Percentiles rank a stretch among this genome's conserved stretches.
phyloP scores from a whole-genome alignment of 495 filamentous ascomycete genomes.

The Patellaria atrata region DNA sequence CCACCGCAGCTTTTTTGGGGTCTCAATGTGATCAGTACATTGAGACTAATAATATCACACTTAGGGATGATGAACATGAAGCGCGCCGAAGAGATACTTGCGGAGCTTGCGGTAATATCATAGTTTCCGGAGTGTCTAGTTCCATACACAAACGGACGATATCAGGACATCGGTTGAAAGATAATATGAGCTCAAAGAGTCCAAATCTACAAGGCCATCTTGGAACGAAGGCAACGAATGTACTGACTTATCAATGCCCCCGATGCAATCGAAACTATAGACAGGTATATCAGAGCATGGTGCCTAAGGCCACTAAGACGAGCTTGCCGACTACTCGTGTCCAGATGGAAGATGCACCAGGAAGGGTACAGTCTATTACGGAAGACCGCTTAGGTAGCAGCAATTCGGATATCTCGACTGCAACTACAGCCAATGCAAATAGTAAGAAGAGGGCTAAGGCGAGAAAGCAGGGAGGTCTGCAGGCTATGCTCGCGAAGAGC shows the following conservation, averaged over 20 bases:
- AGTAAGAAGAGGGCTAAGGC: slow-evolving; percentile 47
- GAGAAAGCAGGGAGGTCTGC: slow-evolving; percentile 43
- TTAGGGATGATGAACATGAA: slow-evolving; percentile 24
- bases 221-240: no score
- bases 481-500: slow-evolving; percentile 41
- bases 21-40: slow-evolving; percentile 29
- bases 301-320: no score
- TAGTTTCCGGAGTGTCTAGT: slow-evolving; percentile 32
- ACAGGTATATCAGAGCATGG: no score
- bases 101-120: slow-evolving; percentile 37
- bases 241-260: no score
- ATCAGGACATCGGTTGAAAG: no score
- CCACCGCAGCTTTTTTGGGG: slow-evolving; percentile 36
- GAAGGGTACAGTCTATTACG: no score
- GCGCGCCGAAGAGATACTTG: slow-evolving; percentile 32
- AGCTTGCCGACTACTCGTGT: no score
- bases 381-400: background rate
- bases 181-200: no score
- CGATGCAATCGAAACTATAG: no score
- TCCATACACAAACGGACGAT: no score
- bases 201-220: no score
- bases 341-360: no score
- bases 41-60: slow-evolving; percentile 28
- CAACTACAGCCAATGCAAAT: slow-evolving; percentile 32
- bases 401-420: background rate